phyloP scores from a whole-genome alignment of 495 filamentous ascomycete species.

The Neurospora sp. region DNA sequence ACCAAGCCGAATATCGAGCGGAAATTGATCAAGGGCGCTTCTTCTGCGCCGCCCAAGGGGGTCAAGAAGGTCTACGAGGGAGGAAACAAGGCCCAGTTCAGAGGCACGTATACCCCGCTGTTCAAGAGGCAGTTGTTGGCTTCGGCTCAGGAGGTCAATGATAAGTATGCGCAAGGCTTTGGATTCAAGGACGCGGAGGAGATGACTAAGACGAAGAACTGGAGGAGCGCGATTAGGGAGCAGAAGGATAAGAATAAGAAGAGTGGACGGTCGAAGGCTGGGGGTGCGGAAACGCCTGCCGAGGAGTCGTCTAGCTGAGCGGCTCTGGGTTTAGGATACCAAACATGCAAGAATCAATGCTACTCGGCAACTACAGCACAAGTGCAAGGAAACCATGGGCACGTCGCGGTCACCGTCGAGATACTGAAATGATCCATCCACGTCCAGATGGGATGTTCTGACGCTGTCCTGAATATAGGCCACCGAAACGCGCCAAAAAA shows the following conservation, averaged over 20 bases:
- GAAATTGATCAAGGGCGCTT: constrained; percentile 5
- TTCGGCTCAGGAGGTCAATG: constrained; percentile 61
- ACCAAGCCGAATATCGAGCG: constrained; percentile 34
- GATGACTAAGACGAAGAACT: constrained; percentile 27
- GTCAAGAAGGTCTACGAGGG: constrained; percentile 61
- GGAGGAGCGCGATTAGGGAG: constrained; percentile 23
- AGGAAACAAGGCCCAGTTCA: constrained; percentile 44
- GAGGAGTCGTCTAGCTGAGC: background rate
- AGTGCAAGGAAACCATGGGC: background rate
- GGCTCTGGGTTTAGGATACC: background rate
- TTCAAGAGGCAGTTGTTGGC: constrained; percentile 55
- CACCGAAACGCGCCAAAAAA: background rate
- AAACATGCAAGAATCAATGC: background rate
- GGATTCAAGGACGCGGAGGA: constrained; percentile 42
- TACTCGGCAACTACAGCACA: background rate
- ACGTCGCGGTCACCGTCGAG: background rate
- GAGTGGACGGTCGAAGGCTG: constrained; percentile 14
- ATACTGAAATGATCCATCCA: background rate
- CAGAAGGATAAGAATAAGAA: constrained; percentile 6
- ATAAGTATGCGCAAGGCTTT: constrained; percentile 62
- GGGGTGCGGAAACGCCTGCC: background rate
- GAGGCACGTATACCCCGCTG: constrained; percentile 63
- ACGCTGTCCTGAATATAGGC: background rate
- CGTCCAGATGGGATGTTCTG: background rate
- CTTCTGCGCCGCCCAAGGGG: constrained; percentile 22